phyloP scores from a whole-genome alignment of 2,329 filamentous ascomycete species.

The Cytospora leucostoma region DNA sequence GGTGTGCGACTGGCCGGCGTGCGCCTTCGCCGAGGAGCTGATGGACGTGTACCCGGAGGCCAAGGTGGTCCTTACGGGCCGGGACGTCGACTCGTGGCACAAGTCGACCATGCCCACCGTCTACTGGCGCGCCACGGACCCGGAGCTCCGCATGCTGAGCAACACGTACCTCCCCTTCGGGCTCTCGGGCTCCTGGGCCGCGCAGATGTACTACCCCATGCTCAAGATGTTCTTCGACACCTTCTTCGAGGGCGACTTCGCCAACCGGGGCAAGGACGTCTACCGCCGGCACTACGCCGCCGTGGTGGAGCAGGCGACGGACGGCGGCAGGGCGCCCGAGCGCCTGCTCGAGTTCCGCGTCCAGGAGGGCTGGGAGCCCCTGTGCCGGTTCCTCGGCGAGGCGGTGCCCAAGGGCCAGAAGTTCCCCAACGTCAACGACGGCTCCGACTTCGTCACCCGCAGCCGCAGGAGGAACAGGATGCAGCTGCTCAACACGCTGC shows the following conservation, averaged over 20 bases:
- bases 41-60: conserved; percentile 72
- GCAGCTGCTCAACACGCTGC: conserved; percentile 31
- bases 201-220: conserved; percentile 70
- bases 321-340: conserved; percentile 40
- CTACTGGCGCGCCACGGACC: conserved; percentile 66
- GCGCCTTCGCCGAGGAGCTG: conserved; percentile 68
- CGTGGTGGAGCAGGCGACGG: conserved; percentile 39
- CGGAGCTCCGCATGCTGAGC: conserved; percentile 45
- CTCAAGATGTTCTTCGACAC: conserved; percentile 68
- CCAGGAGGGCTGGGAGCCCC: conserved; percentile 29
- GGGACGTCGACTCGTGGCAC: conserved; percentile 66
- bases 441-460: conserved; percentile 29
- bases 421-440: conserved; percentile 30
- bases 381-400: conserved; percentile 28
- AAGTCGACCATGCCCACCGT: conserved; percentile 67
- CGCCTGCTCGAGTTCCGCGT: conserved; percentile 29
- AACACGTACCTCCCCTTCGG: conserved; percentile 41
- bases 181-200: conserved; percentile 63
- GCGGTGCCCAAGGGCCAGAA: conserved; percentile 28
- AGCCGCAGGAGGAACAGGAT: conserved; percentile 31
- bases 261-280: conserved; percentile 63
- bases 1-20: conserved; percentile 69
- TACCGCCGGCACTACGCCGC: conserved; percentile 43
- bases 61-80: conserved; percentile 68
- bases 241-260: conserved; percentile 69